Base-by-base conservation (phyloP, 2,329 filamentous ascomycete species). In the Thelonectria olida region DNA sequence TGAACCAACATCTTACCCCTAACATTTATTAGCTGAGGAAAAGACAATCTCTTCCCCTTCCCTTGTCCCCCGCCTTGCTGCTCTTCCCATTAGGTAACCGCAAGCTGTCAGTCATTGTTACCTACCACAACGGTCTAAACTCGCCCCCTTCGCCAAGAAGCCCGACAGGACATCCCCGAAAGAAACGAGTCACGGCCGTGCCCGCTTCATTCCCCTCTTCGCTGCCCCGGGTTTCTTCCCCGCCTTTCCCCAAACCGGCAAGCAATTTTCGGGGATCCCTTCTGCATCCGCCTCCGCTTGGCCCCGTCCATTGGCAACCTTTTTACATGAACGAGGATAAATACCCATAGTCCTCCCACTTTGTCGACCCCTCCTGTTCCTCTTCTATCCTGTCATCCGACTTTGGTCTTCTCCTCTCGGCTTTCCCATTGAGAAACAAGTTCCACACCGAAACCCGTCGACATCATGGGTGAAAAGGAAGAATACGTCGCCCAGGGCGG, bases 381-480 rank as follows among this genome's bases (percentile, higher is more conserved):
- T 34, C 20, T 31, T 25, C 20, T 38, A 12, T 25, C 39, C 25
- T 17, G 36, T 19, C 39, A 31, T 12, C 28, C n/a, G 39, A 44
- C 20, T 22, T 17, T 41, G 28, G 22, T 36, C 45, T 15, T 5
- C 5, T 44, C 34, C 28, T n/a, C 20, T 39, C 15, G 7, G 27
- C 23, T 25, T 36, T 31, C 25, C 15, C 22, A 13, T 23, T 36
- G 15, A 25, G 44, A 20, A 31, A 20, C 19, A 23, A 31, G 17
- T 39, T 44, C 20, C 44, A 34, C 47, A 13, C 34, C 13, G 49
- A 9, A 27, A 39, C 12, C 27, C 44, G 34, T 27, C 54, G 22
- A 36, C 31, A 58, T 20, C 44, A 67, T 67, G 65, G 63, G 34
- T 45, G 65, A 67, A 39, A 67, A 67, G 59, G 58, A 67, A 19